Percentiles rank a stretch among this genome's conserved stretches.
These are phyloP conservation scores for Nemania sp. DNA, from an alignment of 2,329 filamentous ascomycete species.

Conservation along the genomic window DNA sequence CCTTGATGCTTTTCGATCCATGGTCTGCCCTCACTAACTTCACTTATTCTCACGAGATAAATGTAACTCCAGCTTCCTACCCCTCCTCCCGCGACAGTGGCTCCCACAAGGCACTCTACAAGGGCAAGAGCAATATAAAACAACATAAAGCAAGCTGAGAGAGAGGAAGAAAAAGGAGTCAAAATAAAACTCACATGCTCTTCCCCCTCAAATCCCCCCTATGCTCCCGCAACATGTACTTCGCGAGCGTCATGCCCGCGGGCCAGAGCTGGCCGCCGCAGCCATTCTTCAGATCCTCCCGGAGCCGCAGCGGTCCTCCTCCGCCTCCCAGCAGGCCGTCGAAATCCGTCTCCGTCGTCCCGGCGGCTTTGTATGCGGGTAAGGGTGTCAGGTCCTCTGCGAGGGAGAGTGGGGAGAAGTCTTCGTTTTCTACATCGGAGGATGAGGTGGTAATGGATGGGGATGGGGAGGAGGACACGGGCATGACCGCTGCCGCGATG, in stretches of 20 bases:
- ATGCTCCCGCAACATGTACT: conserved; percentile 81
- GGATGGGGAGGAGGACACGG: too few relatives aligned
- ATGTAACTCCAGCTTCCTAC: too few relatives aligned
- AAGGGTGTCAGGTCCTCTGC: conserved; percentile 62
- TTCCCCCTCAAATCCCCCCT: conserved; percentile 63
- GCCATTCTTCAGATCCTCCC: conserved; percentile 83
- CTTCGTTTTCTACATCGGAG: conserved; percentile 35
- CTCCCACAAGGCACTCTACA: too few relatives aligned
- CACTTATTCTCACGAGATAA: too few relatives aligned
- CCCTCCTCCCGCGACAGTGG: too few relatives aligned
- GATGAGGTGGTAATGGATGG: too few relatives aligned
- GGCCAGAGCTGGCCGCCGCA: conserved; percentile 96
- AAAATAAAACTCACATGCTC: conserved; percentile 69
- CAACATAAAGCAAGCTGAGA: neutral
- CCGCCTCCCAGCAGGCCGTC: conserved; percentile 65
- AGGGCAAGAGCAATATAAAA: too few relatives aligned
- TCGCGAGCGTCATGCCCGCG: conserved; percentile 83
- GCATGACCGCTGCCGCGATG: too few relatives aligned
- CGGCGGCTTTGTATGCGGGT: conserved; percentile 59
- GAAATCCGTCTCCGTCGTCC: conserved; percentile 62
- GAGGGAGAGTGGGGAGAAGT: conserved; percentile 54
- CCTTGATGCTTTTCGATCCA: too few relatives aligned
- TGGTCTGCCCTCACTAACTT: too few relatives aligned
- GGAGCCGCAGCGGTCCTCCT: conserved; percentile 71
- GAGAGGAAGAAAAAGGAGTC: neutral